Base-by-base conservation (phyloP, 148 eudicot species). In the Dianthus caryophyllus region DNA sequence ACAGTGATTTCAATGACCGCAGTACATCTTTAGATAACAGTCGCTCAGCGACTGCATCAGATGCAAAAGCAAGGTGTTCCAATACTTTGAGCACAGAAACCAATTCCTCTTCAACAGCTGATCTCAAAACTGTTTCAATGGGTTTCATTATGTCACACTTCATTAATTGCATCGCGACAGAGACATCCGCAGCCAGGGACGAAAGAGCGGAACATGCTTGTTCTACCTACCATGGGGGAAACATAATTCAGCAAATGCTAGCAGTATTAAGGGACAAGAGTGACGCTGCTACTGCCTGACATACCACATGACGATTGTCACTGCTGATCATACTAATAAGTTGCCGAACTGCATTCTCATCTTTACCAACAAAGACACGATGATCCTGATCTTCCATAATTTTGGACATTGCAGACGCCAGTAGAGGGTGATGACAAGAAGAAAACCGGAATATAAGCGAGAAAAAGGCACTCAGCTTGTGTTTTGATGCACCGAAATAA, bases 301-400 rank as follows among this genome's bases (percentile, higher is more conserved):
- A 63, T 85, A 95, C 99, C 99, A 95, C 99, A 77, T 95, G 96
- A 30, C 87, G 93, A 64, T 88, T 82, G 54, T 90, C 97, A 63
- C 96, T 95, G 81, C 94, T 90, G 70, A 95, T 90, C 99, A 95
- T 95, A 69, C 99, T 95, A 61, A 95, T 90, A 48, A 95, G 99
- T 86, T 95, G 99, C 70, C 97, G 80, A 66, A 90, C 85, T 22
- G 99, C 99, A 85, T 90, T 95, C 77, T 90, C 99, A 79, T 95
- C 99, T 84, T 95, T 95, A 46, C 97, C 88, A 56, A 95, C 89
- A 72, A 90, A 83, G 47, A 77, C 83, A 64, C 88, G 85, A 73
- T 90, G 87, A 68, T 77, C 94, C 69, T 81, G 83, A 74, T 95
- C 99, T 78, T 90, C 89, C 80, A 95, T 90, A 72, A 90, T 95